A percentile compares a stretch with the other conserved stretches of the same genome.
Evolutionary conservation across 306 rosid genomes (phyloP).

Genomic region (Arachis hypogaea): DNA sequence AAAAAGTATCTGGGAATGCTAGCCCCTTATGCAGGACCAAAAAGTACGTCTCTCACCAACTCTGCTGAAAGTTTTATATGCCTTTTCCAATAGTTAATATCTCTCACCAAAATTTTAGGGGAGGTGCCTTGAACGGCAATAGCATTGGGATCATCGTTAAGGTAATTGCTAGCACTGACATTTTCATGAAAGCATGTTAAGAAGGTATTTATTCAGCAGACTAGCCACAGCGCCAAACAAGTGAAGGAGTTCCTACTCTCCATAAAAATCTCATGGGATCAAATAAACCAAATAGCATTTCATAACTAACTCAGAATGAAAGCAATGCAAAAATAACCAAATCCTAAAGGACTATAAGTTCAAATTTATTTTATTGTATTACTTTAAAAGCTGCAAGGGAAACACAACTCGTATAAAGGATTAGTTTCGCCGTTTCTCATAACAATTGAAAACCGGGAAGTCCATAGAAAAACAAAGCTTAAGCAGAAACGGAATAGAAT

Average conservation of each 20-base stretch:
- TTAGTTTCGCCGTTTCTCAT: too few species aligned
- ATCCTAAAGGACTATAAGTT: not conserved
- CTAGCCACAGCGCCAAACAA: too few species aligned
- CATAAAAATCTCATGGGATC: too few species aligned
- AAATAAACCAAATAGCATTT: not conserved
- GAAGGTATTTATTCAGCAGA: not conserved
- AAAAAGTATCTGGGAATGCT: too few species aligned
- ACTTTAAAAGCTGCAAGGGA: conserved; percentile 6
- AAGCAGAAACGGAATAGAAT: conserved; percentile 26
- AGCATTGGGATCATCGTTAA: too few species aligned
- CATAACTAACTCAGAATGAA: conserved; percentile 9
- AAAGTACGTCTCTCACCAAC: too few species aligned
- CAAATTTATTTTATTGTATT: not conserved
- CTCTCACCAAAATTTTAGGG: too few species aligned
- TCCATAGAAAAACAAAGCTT: conserved; percentile 11
- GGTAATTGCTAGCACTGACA: not conserved
- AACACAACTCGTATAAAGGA: not conserved
- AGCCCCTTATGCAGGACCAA: too few species aligned
- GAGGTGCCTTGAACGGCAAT: too few species aligned
- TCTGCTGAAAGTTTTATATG: too few species aligned
- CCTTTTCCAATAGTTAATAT: too few species aligned
- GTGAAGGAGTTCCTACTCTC: too few species aligned
- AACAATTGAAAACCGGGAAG: not conserved
- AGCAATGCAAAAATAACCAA: conserved; percentile 3
- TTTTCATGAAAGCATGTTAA: not conserved